Evolutionary conservation across 768 basidiomycete genomes (phyloP), one percentile per base, ranked within the genome.

Genomic region (Mycena rosella): DNA sequence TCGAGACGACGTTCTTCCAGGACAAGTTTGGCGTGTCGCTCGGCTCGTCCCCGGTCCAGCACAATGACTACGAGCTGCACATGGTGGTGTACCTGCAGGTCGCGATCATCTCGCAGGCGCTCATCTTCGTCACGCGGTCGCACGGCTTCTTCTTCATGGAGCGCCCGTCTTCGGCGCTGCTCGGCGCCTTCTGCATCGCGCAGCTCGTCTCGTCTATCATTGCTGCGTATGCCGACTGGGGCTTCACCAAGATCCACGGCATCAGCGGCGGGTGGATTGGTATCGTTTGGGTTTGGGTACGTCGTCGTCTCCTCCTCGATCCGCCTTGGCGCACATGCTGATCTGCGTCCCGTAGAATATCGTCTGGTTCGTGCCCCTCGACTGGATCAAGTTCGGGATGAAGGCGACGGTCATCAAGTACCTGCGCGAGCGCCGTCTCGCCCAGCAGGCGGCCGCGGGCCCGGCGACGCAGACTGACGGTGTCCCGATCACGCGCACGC

Each of bases 101-200:
- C 65, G 97, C 97, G 68, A 96, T 98, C 81, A 99, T 99, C 84
- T 98, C 97, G 51, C 97, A 99, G 80, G 97, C 97, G 2, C 86
- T 99, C 71, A 98, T 97, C 83, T 97, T 97, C 84, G 89, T 96
- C 79, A 97, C 96, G 44, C 95, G 96, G 83, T 90, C 96, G 72
- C 96, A 96, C 75, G 86, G 91, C 13, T 96, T 94, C 88, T 96
- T 96, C 93, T 97, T 96, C 86, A 94, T 95, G 93, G 95, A 97
- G 79, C 91, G 95, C 59, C 95, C 95, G 7, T 98, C 97, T 36
- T 82, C 85, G 34, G 97, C 97, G 32, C 89, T 99, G 62, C 85
- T 99, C 82, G 81, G 81, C 68, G 97, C 97, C 17, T 99, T 99
- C 89, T 90, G 89, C 79, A 76, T 98, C 63, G 97, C 97, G 20